phyloP scores from a whole-genome alignment of 1,284 basidiomycete species.

The Boletellus deceptivus region DNA sequence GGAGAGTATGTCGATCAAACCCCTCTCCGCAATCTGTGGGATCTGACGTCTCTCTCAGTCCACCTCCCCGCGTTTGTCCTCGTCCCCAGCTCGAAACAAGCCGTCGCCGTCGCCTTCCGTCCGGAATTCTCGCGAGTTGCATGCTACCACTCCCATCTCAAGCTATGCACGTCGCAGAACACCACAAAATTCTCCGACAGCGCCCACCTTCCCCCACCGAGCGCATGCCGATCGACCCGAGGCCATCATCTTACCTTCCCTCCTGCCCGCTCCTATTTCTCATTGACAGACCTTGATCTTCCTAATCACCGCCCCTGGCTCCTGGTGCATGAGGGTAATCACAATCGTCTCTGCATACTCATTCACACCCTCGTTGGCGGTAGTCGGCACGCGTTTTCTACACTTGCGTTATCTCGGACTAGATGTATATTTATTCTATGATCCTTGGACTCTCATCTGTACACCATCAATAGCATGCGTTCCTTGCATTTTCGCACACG shows the following conservation, averaged over 20 bases:
- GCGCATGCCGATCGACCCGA: constrained; percentile 32
- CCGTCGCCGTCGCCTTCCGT: constrained; percentile 29
- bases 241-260: constrained; percentile 35
- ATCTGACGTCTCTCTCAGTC: constrained; percentile 30
- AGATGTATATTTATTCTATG: constrained; percentile 19
- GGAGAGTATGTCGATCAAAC: constrained; percentile 24
- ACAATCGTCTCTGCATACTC: no score
- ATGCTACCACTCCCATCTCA: constrained; percentile 66
- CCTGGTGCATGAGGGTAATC: not conserved
- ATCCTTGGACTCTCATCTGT: constrained; percentile 33
- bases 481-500: constrained; percentile 13
- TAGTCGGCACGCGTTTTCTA: constrained; percentile 7
- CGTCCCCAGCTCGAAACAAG: constrained; percentile 37
- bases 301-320: not conserved
- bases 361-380: no score
- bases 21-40: constrained; percentile 11
- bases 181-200: constrained; percentile 67
- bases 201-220: constrained; percentile 54
- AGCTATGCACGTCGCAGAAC: constrained; percentile 74
- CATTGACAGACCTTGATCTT: constrained; percentile 17
- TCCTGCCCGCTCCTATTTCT: constrained; percentile 23
- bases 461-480: constrained; percentile 29
- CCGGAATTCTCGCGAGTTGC: constrained; percentile 35
- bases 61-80: constrained; percentile 46
- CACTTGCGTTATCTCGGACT: constrained; percentile 18